phyloP scores from a whole-genome alignment of 108 stramenopile genomes.

The Fragilariopsis cylindrus region DNA sequence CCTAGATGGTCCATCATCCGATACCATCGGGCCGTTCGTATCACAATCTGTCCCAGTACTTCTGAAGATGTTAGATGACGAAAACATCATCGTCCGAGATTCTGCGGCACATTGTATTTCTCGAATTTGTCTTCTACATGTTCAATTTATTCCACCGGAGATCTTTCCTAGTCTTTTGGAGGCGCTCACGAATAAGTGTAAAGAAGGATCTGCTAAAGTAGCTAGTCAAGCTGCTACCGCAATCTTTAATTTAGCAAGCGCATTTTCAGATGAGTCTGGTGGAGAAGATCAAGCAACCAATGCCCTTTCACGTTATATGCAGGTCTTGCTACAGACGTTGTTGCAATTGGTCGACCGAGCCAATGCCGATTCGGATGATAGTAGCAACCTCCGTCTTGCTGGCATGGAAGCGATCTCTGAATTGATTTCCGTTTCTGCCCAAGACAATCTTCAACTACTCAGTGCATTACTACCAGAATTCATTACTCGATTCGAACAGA shows the following conservation, averaged over 20 bases:
- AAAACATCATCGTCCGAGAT: constrained; percentile 85
- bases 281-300: constrained; percentile 69
- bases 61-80: constrained; percentile 72
- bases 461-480: constrained; percentile 76
- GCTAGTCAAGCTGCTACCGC: constrained; percentile 89
- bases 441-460: constrained; percentile 70
- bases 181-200: constrained; percentile 59
- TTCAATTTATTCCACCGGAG: constrained; percentile 71
- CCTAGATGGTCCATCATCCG: constrained; percentile 82
- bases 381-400: constrained; percentile 72
- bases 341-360: constrained; percentile 81
- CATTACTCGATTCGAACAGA: constrained; percentile 71
- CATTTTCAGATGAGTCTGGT: constrained; percentile 63
- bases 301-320: constrained; percentile 76
- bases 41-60: constrained; percentile 86
- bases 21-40: constrained; percentile 77
- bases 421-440: constrained; percentile 83
- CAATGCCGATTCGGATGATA: constrained; percentile 66
- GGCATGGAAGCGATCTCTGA: constrained; percentile 88
- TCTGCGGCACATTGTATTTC: constrained; percentile 91
- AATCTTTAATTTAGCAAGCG: constrained; percentile 88
- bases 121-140: constrained; percentile 89
- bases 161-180: constrained; percentile 80
- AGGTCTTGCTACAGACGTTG: constrained; percentile 73
- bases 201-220: constrained; percentile 78